Base-by-base conservation (phyloP, 73 alveolate species). In the Symbiodinium pilosum region DNA sequence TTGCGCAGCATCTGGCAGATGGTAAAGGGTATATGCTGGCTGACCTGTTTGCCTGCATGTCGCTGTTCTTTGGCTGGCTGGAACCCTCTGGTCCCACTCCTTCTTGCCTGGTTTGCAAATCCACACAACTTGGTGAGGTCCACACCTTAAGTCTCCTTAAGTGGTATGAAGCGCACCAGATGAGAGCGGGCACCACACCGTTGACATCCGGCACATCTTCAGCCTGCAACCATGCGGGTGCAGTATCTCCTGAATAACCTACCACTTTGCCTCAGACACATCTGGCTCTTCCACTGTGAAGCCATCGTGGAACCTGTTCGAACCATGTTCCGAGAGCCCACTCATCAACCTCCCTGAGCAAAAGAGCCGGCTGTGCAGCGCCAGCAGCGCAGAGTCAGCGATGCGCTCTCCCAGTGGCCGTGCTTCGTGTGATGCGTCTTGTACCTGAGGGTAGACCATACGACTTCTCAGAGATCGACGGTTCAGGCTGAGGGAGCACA, bases 31-130 rank as follows among this genome's bases (percentile, higher is more conserved):
- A 30, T 54, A 18, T 24, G 21, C 20, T 36, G 24, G 77, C 95
- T 1, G 40, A 40, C 97, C 97, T 91, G 97, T 91, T 91, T 56
- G 77, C 97, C 56, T 91, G 97, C 97, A 91, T 24, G 81, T 91
- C 97, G 56, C 81, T n/a, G 34, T 91, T 91, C 88, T 91, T 91
- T 3, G 97, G 97, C 88, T 91, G 97, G 39, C 88, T 68, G 0
- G 97, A 91, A 24, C 97, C 97, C 40, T 91, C 97, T 21, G 97
- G 97, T 43, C 97, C 97, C n/a, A 91, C 97, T 34, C 97, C 97
- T 26, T 91, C 97, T 71, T 91, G 97, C 97, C 97, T 91, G 36
- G n/a, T n/a, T n/a, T n/a, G n/a, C n/a, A n/a, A n/a, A n/a, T n/a
- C n/a, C n/a, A 56, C 40, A 32, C 69, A 26, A 34, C 32, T n/a